Evolutionary conservation across 2,329 filamentous ascomycete species (phyloP).

Genomic region (Colletotrichum truncatum): DNA sequence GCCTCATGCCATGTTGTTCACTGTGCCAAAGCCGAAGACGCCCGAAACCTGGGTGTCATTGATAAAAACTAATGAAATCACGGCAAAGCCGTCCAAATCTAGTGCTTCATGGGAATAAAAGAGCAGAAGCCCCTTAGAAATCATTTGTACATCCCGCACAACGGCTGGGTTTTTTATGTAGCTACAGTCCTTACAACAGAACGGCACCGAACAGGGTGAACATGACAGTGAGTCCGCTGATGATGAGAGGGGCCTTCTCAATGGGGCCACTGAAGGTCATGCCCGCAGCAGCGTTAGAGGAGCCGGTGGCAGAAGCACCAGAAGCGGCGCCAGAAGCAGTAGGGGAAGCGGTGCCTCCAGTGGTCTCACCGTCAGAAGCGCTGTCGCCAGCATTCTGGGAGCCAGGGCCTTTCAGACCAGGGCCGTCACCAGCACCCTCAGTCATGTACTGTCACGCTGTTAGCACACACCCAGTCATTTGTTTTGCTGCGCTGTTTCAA

Average conservation of each 20-base stretch:
- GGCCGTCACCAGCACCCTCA: slow-evolving; percentile 61
- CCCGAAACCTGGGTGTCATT: slow-evolving; percentile 9
- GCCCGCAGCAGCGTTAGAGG: slow-evolving; percentile 42
- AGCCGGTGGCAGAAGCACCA: slow-evolving; percentile 44
- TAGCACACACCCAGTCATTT: neutral
- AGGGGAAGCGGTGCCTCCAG: slow-evolving; percentile 49
- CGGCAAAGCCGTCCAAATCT: slow-evolving; percentile 16
- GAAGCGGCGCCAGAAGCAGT: slow-evolving; percentile 45
- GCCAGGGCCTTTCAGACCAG: slow-evolving; percentile 61
- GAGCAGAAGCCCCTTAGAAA: slow-evolving; percentile 10
- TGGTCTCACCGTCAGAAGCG: slow-evolving; percentile 49
- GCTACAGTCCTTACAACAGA: slow-evolving; percentile 43
- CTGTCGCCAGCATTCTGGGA: slow-evolving; percentile 61
- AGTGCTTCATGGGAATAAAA: slow-evolving; percentile 18
- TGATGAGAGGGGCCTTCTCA: slow-evolving; percentile 40
- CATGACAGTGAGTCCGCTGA: slow-evolving; percentile 44
- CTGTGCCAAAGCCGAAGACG: neutral
- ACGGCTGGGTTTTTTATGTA: neutral
- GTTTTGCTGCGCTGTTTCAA: neutral
- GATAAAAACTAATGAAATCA: slow-evolving; percentile 13
- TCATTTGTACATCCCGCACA: slow-evolving; percentile 28
- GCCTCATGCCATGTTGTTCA: slow-evolving; percentile 4
- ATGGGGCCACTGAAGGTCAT: slow-evolving; percentile 33
- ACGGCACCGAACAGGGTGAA: slow-evolving; percentile 50
- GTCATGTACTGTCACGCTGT: slow-evolving; percentile 54